Conservation (phyloP, 306 rosid species). For the Fagus sylvatica region DNA sequence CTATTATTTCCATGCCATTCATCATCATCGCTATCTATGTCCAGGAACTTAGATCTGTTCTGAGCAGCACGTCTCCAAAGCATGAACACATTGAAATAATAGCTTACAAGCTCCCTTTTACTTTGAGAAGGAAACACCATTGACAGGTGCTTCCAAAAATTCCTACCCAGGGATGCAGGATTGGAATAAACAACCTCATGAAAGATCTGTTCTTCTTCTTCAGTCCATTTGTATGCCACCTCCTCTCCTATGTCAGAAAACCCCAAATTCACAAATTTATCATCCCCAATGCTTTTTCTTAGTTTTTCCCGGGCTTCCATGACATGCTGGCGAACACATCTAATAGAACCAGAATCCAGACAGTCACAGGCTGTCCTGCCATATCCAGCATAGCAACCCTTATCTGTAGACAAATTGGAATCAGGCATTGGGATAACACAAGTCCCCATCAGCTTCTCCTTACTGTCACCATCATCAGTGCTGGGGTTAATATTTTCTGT, state of each 20-base stretch:
- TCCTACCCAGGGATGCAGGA: constrained; percentile 48
- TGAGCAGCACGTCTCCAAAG: constrained; percentile 51
- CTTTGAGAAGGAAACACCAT: constrained; percentile 40
- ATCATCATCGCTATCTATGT: constrained; percentile 64
- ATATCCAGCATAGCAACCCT: constrained; percentile 21
- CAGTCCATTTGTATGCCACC: constrained; percentile 48
- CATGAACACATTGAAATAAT: constrained; percentile 59
- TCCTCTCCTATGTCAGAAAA: constrained; percentile 55
- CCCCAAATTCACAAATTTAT: constrained; percentile 50
- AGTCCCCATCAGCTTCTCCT: constrained; percentile 49
- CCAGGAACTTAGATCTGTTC: constrained; percentile 43
- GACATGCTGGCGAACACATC: constrained; percentile 54
- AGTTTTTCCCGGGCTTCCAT: constrained; percentile 42
- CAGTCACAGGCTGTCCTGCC: constrained; percentile 45
- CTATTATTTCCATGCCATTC: constrained; percentile 43
- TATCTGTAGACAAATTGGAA: not conserved
- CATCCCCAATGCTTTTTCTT: constrained; percentile 40
- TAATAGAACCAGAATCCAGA: constrained; percentile 36
- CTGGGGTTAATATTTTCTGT: constrained; percentile 14
- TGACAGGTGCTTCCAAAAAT: constrained; percentile 55
- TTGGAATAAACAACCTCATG: constrained; percentile 50
- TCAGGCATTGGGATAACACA: constrained; percentile 40
- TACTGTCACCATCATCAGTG: constrained; percentile 14
- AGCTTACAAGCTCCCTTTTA: constrained; percentile 46
- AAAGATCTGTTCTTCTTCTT: constrained; percentile 48